A percentile compares a stretch with the other conserved stretches of the same genome.
These are phyloP conservation scores for Nannizziopsis arthrosporioides DNA, from an alignment of 2,329 filamentous ascomycete species.

Conservation along the genomic window DNA sequence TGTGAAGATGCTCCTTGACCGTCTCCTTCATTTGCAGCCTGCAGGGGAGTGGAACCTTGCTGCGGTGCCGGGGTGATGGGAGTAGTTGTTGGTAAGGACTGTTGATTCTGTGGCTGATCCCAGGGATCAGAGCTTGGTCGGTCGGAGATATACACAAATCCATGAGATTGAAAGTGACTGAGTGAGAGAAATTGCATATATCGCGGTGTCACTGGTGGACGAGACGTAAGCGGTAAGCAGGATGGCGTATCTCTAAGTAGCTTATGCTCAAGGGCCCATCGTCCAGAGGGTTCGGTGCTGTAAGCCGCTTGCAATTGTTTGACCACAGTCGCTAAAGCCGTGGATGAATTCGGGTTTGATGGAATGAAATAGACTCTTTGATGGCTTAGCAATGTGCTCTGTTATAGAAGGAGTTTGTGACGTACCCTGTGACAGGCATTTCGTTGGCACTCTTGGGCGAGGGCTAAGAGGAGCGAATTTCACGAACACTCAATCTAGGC, in stretches of 20 bases:
- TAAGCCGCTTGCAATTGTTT: slow-evolving; percentile 31
- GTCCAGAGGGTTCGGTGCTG: slow-evolving; percentile 26
- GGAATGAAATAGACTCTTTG: slow-evolving; percentile 35
- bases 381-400: slow-evolving; percentile 5
- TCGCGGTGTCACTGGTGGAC: slow-evolving; percentile 24
- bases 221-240: slow-evolving; percentile 25
- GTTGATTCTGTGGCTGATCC: slow-evolving; percentile 6
- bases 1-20: not conserved
- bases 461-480: too few relatives aligned
- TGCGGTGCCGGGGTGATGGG: not conserved
- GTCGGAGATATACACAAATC: slow-evolving; percentile 33
- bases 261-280: slow-evolving; percentile 34
- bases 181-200: slow-evolving; percentile 35
- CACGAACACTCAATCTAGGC: too few relatives aligned
- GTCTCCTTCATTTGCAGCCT: not conserved
- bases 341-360: slow-evolving; percentile 30
- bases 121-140: slow-evolving; percentile 15
- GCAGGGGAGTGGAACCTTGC: slow-evolving; percentile 5
- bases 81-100: not conserved
- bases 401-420: not conserved
- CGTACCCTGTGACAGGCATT: slow-evolving; percentile 23
- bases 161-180: slow-evolving; percentile 30
- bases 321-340: slow-evolving; percentile 25
- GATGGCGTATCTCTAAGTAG: slow-evolving; percentile 35
- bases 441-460: not conserved